Evolutionary conservation across 192 early-diverging fungal species (phyloP).

Genomic region (Rhizophagus sp.): DNA sequence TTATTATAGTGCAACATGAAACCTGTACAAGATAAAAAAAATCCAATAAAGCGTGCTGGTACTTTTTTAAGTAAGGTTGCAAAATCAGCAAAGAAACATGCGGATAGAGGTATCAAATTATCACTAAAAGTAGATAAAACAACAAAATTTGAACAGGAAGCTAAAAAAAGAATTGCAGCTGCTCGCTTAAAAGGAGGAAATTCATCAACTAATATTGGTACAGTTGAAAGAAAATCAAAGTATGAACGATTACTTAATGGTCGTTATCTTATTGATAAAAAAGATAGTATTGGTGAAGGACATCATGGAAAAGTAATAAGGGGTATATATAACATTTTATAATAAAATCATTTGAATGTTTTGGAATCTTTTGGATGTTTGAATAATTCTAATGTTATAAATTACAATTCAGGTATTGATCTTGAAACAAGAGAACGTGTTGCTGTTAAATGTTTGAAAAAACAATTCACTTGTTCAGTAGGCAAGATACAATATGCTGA

Average conservation of each 20-base stretch:
- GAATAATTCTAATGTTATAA: background rate
- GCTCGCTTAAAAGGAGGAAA: background rate
- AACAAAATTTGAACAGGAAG: background rate
- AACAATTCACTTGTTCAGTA: conserved; percentile 13
- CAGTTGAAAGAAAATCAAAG: conserved; percentile 12
- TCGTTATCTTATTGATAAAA: conserved; percentile 23
- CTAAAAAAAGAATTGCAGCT: background rate
- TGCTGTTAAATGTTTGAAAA: conserved; percentile 24
- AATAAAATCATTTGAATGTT: background rate
- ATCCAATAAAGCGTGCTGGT: background rate
- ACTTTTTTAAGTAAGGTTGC: background rate
- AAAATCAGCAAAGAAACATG: background rate
- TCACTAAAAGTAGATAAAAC: background rate
- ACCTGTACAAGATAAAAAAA: background rate
- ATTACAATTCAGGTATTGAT: background rate
- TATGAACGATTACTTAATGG: conserved; percentile 9
- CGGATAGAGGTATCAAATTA: background rate
- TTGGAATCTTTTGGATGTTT: too few relatives aligned
- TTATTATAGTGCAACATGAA: background rate
- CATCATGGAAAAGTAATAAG: conserved; percentile 25
- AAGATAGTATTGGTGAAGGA: conserved; percentile 21
- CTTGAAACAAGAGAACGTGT: background rate
- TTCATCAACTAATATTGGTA: background rate
- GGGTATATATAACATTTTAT: background rate
- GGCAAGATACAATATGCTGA: conserved; percentile 7